Conservation (phyloP, 345 rosid genomes). For the Arabidopsis arenosa region DNA sequence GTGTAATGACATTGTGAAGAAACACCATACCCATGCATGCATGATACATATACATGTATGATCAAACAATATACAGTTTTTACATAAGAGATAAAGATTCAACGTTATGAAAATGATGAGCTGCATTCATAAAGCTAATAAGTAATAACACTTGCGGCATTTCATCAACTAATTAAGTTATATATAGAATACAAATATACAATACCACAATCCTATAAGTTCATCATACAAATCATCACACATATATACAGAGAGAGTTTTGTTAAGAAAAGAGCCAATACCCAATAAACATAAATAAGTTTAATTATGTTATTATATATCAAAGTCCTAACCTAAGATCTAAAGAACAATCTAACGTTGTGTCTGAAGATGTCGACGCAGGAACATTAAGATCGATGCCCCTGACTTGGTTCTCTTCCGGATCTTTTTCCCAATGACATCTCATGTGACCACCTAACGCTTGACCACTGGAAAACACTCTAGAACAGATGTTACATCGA, state of each 20-base stretch:
- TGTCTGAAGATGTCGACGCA: constrained; percentile 52
- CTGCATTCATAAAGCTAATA: neutral
- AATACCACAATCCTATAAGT: constrained; percentile 26
- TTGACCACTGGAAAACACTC: constrained; percentile 68
- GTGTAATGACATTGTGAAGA: neutral
- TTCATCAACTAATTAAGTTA: neutral
- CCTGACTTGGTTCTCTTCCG: constrained; percentile 41
- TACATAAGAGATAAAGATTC: neutral
- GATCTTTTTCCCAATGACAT: constrained; percentile 68
- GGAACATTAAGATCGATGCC: constrained; percentile 73
- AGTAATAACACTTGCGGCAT: neutral
- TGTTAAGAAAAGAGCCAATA: neutral
- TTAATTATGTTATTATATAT: neutral
- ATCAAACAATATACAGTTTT: neutral
- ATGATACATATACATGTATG: neutral
- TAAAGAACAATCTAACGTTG: constrained; percentile 50
- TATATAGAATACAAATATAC: constrained; percentile 16
- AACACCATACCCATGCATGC: neutral
- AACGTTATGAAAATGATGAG: neutral
- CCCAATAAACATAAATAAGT: constrained; percentile 1
- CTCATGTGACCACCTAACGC: constrained; percentile 84
- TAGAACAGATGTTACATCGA: constrained; percentile 62
- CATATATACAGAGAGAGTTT: constrained; percentile 27
- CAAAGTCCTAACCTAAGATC: constrained; percentile 77
- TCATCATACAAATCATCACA: neutral